These are phyloP conservation scores for Rhizomucor pusillus DNA, from an alignment of 371 early-diverging fungal genomes.

Conservation along the genomic window DNA sequence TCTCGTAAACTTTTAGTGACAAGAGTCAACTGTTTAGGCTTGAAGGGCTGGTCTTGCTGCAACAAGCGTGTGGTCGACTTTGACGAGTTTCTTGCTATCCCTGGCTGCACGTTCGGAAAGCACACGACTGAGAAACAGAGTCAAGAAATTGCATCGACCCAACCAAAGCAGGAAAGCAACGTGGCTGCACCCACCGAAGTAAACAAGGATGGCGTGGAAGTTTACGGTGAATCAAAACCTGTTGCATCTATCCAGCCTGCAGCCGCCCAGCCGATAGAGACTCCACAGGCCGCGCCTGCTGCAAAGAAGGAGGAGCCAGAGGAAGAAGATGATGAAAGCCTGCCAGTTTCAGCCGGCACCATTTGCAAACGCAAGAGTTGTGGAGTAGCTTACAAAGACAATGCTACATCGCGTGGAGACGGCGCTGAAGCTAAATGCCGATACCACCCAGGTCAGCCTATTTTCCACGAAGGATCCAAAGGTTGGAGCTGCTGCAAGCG, in stretches of 20 bases:
- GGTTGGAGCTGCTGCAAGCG: constrained; percentile 89
- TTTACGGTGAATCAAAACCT: constrained; percentile 22
- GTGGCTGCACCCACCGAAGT: constrained; percentile 16
- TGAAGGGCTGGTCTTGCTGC: constrained; percentile 96
- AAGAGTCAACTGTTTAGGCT: constrained; percentile 52
- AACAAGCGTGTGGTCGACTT: constrained; percentile 86
- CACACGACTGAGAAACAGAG: constrained; percentile 61
- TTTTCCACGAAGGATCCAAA: constrained; percentile 94
- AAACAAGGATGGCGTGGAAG: constrained; percentile 41
- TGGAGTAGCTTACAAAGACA: constrained; percentile 60
- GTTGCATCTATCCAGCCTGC: constrained; percentile 4
- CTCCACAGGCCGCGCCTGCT: background rate
- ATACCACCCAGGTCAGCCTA: constrained; percentile 86
- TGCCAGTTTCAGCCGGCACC: constrained; percentile 76
- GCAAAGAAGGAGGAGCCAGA: constrained; percentile 34
- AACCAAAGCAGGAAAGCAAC: constrained; percentile 11
- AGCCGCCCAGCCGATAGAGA: background rate
- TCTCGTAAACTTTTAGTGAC: no score
- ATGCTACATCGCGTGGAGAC: constrained; percentile 59
- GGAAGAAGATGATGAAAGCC: constrained; percentile 69
- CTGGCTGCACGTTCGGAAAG: constrained; percentile 69
- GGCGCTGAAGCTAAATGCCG: constrained; percentile 64
- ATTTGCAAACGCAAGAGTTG: constrained; percentile 87
- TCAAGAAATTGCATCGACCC: constrained; percentile 30
- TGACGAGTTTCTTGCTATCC: constrained; percentile 88